phyloP scores from a whole-genome alignment of 2,329 filamentous ascomycete genomes.

The Colletotrichum destructivum region DNA sequence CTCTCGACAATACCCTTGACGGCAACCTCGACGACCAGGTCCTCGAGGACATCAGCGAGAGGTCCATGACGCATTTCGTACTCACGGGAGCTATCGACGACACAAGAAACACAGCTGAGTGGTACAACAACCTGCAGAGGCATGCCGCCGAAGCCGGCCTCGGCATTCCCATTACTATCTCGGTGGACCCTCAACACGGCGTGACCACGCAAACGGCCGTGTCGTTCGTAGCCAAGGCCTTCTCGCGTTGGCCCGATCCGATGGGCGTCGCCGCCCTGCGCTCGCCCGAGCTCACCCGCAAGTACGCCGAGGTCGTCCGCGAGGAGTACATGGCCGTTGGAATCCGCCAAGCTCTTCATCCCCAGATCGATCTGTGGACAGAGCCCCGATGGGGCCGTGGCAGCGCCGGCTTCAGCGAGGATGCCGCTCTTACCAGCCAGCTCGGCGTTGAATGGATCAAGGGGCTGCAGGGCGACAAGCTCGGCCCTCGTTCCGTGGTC shows the following conservation, averaged over 20 bases:
- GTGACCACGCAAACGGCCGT: slow-evolving; percentile 61
- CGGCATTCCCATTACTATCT: slow-evolving; percentile 64
- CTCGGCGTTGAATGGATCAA: slow-evolving; percentile 61
- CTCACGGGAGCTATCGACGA: slow-evolving; percentile 60
- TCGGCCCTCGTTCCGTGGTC: slow-evolving; percentile 60
- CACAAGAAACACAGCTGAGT: slow-evolving; percentile 53
- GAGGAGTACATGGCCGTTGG: slow-evolving; percentile 62
- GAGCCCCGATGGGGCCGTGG: slow-evolving; percentile 67
- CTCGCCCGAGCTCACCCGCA: slow-evolving; percentile 57
- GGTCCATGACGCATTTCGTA: slow-evolving; percentile 62
- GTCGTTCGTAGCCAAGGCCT: slow-evolving; percentile 57
- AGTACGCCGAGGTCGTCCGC: slow-evolving; percentile 64
- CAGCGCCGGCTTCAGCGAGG: slow-evolving; percentile 63
- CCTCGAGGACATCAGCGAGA: slow-evolving; percentile 48
- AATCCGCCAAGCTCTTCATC: slow-evolving; percentile 63
- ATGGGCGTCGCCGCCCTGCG: slow-evolving; percentile 65
- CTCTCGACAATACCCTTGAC: slow-evolving; percentile 21
- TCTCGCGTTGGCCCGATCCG: slow-evolving; percentile 67
- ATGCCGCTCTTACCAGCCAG: slow-evolving; percentile 57
- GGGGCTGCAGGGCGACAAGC: slow-evolving; percentile 62
- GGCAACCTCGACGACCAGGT: slow-evolving; percentile 32
- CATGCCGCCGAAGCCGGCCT: slow-evolving; percentile 60
- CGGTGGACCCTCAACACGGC: slow-evolving; percentile 62
- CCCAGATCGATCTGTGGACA: slow-evolving; percentile 66
- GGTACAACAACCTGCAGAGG: slow-evolving; percentile 59